Evolutionary conservation across 768 basidiomycete genomes (phyloP).

Genomic region (Phylloporus arenicola): DNA sequence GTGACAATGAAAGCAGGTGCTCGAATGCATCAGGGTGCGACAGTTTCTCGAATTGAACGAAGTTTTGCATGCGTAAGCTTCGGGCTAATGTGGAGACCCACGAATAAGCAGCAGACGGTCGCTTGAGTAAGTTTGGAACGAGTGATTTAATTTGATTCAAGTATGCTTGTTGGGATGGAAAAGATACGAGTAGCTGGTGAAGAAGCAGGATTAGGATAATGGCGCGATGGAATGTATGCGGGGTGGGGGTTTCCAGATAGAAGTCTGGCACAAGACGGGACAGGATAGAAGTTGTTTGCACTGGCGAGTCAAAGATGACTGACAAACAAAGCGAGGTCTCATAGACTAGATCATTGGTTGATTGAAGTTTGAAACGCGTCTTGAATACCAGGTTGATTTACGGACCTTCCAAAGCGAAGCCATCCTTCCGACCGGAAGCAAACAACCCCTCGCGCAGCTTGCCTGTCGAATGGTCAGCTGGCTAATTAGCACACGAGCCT

Average conservation of each 20-base stretch:
- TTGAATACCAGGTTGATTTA: not conserved
- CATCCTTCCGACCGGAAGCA: slow-evolving; percentile 53
- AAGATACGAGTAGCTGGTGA: slow-evolving; percentile 50
- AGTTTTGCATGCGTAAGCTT: slow-evolving; percentile 51
- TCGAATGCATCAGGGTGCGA: slow-evolving; percentile 30
- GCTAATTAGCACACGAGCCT: not conserved
- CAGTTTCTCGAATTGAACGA: slow-evolving; percentile 45
- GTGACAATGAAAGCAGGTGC: slow-evolving; percentile 14
- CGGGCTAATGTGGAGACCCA: slow-evolving; percentile 55
- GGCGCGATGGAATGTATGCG: slow-evolving; percentile 21
- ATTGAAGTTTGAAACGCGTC: not conserved
- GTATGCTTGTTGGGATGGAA: slow-evolving; percentile 63
- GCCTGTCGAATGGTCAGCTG: slow-evolving; percentile 36
- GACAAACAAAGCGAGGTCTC: slow-evolving; percentile 69
- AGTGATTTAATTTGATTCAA: slow-evolving; percentile 18
- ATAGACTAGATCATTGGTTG: slow-evolving; percentile 44
- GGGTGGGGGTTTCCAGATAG: slow-evolving; percentile 27
- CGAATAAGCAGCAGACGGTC: slow-evolving; percentile 28
- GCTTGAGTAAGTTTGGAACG: slow-evolving; percentile 34
- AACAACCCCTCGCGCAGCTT: slow-evolving; percentile 72
- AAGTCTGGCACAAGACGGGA: slow-evolving; percentile 52
- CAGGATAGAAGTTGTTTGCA: slow-evolving; percentile 58
- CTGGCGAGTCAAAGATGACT: slow-evolving; percentile 53
- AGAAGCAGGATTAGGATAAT: slow-evolving; percentile 48
- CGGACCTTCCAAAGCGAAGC: slow-evolving; percentile 65